Evolutionary conservation across 441 rosid genomes (phyloP).

Genomic region (Cnidoscolus chayamansa): DNA sequence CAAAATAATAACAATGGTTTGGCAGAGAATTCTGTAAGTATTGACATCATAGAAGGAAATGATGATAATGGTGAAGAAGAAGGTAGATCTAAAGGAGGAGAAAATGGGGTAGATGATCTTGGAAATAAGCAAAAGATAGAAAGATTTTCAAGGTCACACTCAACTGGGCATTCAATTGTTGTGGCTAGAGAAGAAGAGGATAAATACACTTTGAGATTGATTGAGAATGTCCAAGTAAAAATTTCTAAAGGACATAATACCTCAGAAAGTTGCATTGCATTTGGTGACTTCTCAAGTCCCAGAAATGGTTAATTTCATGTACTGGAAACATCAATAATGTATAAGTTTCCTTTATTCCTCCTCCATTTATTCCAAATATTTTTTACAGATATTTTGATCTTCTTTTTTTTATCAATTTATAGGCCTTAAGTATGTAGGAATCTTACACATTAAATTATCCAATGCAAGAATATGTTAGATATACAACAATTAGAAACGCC

Average conservation of each 20-base stretch:
- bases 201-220: conserved; percentile 51
- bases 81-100: conserved; percentile 15
- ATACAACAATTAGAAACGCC: too few species aligned
- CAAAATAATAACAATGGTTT: conserved; percentile 13
- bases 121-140: neutral
- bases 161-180: conserved; percentile 72
- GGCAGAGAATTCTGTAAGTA: conserved; percentile 34
- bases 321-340: conserved; percentile 23
- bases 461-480: too few species aligned
- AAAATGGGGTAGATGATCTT: neutral
- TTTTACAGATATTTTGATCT: too few species aligned
- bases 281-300: conserved; percentile 50
- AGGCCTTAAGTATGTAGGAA: too few species aligned
- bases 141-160: conserved; percentile 53
- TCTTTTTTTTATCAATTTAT: too few species aligned
- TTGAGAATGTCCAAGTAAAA: conserved; percentile 46
- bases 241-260: conserved; percentile 44
- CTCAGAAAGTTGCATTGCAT: conserved; percentile 57
- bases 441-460: too few species aligned
- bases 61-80: neutral
- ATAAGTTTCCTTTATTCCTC: neutral
- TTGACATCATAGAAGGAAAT: conserved; percentile 38
- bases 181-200: conserved; percentile 36
- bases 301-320: conserved; percentile 34
- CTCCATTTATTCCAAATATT: too few species aligned